Conservation (phyloP, 2,329 filamentous ascomycete species). For the Cercospora sojina region DNA sequence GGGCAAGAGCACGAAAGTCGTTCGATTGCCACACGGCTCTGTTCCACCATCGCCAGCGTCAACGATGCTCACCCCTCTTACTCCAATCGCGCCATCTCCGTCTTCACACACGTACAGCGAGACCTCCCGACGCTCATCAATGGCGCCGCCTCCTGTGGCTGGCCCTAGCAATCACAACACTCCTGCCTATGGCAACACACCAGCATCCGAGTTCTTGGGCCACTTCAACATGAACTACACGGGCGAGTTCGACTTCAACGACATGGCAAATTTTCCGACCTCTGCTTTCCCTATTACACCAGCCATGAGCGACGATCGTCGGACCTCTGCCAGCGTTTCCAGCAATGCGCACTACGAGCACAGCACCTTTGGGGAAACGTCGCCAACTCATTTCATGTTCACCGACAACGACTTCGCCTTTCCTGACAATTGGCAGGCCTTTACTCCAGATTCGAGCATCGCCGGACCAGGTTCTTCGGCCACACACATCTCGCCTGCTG, state of each 20-base stretch:
- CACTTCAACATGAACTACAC: conserved; percentile 39
- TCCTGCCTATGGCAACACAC: conserved; percentile 32
- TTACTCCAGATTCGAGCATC: conserved; percentile 31
- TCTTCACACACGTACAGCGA: conserved; percentile 40
- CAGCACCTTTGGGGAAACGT: conserved; percentile 45
- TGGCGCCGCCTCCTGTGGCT: conserved; percentile 35
- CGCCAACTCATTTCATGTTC: conserved; percentile 56
- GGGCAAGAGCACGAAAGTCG: conserved; percentile 54
- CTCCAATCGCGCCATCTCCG: conserved; percentile 43
- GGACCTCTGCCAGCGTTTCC: conserved; percentile 30
- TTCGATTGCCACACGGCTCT: conserved; percentile 59
- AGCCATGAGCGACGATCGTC: conserved; percentile 38
- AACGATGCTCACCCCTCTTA: conserved; percentile 36
- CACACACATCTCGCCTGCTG: conserved; percentile 66
- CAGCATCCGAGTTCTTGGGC: conserved; percentile 36
- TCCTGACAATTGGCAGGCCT: conserved; percentile 38
- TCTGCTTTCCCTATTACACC: conserved; percentile 36
- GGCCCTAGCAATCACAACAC: conserved; percentile 35
- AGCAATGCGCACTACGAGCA: conserved; percentile 42
- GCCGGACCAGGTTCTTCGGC: conserved; percentile 25
- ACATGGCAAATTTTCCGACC: conserved; percentile 30
- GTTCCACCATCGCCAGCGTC: conserved; percentile 63
- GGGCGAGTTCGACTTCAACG: conserved; percentile 37
- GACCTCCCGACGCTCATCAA: conserved; percentile 35
- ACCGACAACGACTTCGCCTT: conserved; percentile 59